Evolutionary conservation across 768 basidiomycete genomes (phyloP).

Genomic region (Trametes gibbosa): DNA sequence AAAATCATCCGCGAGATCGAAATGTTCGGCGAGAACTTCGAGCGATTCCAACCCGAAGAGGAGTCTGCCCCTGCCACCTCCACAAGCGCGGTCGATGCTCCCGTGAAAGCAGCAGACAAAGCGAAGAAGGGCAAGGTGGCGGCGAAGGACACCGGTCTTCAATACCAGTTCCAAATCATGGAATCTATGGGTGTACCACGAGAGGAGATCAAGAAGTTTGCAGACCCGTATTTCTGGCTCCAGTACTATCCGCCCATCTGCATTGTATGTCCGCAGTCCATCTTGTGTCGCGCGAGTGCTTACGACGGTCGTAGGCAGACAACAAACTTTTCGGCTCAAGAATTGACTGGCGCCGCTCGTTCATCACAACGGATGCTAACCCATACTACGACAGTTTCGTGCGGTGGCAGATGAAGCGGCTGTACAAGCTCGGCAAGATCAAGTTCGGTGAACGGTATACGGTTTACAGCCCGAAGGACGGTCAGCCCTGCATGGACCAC

Average conservation of each 20-base stretch:
- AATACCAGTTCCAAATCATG: conserved; percentile 99
- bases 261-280: conserved; percentile 45
- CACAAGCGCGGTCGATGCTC: conserved; percentile 40
- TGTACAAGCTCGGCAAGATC: conserved; percentile 84
- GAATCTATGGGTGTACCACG: conserved; percentile 89
- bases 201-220: conserved; percentile 91
- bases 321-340: conserved; percentile 88
- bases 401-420: conserved; percentile 96
- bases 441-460: conserved; percentile 99
- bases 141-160: conserved; percentile 89
- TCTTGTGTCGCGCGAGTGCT: neutral
- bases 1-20: conserved; percentile 98
- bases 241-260: conserved; percentile 96
- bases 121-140: conserved; percentile 94
- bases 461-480: conserved; percentile 97
- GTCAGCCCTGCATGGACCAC: conserved; percentile 99
- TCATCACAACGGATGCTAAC: conserved; percentile 93
- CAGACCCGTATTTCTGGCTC: conserved; percentile 93
- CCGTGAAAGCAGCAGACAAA: conserved; percentile 56
- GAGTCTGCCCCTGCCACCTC: conserved; percentile 40
- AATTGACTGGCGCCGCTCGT: conserved; percentile 94
- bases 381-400: conserved; percentile 98
- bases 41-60: conserved; percentile 53
- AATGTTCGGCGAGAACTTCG: conserved; percentile 89
- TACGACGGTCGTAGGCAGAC: conserved; percentile 50